Conservation (phyloP, 2,329 filamentous ascomycete genomes). For the Thyridium curvatum region DNA sequence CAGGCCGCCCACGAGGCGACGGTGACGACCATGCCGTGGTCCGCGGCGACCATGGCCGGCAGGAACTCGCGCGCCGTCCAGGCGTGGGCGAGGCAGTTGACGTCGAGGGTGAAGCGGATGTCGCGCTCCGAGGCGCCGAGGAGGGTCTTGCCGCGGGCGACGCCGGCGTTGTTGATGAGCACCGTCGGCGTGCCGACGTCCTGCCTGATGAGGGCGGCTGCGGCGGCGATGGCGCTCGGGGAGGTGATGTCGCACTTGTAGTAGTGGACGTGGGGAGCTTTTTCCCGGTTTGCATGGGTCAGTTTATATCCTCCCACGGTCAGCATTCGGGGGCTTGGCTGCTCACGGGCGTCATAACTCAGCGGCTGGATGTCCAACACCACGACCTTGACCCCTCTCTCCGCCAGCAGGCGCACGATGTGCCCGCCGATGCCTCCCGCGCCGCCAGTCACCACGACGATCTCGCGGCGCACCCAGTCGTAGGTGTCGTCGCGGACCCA, state of each 20-base stretch:
- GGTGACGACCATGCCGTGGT: slow-evolving; percentile 70
- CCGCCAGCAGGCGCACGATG: slow-evolving; percentile 59
- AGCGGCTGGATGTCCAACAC: slow-evolving; percentile 64
- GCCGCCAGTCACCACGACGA: slow-evolving; percentile 70
- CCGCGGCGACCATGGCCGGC: slow-evolving; percentile 52
- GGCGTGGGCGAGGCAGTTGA: slow-evolving; percentile 60
- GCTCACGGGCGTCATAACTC: slow-evolving; percentile 43
- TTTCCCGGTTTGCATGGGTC: slow-evolving; percentile 7
- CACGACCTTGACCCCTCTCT: slow-evolving; percentile 59
- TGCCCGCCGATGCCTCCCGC: slow-evolving; percentile 66
- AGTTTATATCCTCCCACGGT: too few relatives aligned
- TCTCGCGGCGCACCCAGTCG: slow-evolving; percentile 46
- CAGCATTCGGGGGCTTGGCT: too few relatives aligned
- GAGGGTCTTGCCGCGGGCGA: slow-evolving; percentile 55
- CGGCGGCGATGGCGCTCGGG: slow-evolving; percentile 41
- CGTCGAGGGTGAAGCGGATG: slow-evolving; percentile 62
- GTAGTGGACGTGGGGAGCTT: slow-evolving; percentile 47
- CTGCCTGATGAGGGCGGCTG: slow-evolving; percentile 45
- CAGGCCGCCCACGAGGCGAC: slow-evolving; percentile 60
- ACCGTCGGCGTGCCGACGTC: slow-evolving; percentile 60
- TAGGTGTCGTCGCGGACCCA: slow-evolving; percentile 44
- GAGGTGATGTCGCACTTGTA: slow-evolving; percentile 66
- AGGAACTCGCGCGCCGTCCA: slow-evolving; percentile 62
- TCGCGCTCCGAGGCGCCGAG: slow-evolving; percentile 47
- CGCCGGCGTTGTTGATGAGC: slow-evolving; percentile 67